Evolutionary conservation across 2,329 filamentous ascomycete genomes (phyloP).

Genomic region (Venturiaceae sp.): DNA sequence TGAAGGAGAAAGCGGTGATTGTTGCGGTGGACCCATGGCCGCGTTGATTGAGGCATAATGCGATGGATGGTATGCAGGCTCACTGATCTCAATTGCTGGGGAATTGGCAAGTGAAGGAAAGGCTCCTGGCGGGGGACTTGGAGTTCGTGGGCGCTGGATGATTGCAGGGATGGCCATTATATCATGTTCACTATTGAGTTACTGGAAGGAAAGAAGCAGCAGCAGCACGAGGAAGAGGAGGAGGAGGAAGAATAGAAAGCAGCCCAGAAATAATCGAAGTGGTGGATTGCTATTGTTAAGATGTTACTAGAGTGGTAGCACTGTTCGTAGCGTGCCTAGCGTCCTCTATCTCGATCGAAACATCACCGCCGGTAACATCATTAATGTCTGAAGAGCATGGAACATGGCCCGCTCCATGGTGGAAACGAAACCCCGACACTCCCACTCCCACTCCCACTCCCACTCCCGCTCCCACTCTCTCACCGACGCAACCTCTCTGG

Average conservation of each 20-base stretch:
- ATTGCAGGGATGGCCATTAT: constrained; percentile 39
- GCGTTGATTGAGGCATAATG: constrained; percentile 64
- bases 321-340: background rate
- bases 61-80: constrained; percentile 18
- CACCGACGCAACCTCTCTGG: constrained; percentile 44
- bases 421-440: background rate
- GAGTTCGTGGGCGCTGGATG: constrained; percentile 52
- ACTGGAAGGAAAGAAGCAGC: no score
- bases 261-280: no score
- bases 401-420: background rate
- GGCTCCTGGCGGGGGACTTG: constrained; percentile 52
- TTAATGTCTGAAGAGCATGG: constrained; percentile 8
- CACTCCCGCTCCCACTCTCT: constrained; percentile 13
- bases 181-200: no score
- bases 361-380: background rate
- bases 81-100: constrained; percentile 20
- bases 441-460: constrained; percentile 5
- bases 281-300: no score
- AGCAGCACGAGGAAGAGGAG: background rate
- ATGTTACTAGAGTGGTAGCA: no score
- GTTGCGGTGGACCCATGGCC: constrained; percentile 45
- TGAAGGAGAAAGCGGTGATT: background rate
- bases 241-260: background rate
- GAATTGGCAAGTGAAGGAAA: constrained; percentile 9
- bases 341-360: background rate